Evolutionary conservation across 139 green algal species (phyloP).

Genomic region (Closterium sp.): DNA sequence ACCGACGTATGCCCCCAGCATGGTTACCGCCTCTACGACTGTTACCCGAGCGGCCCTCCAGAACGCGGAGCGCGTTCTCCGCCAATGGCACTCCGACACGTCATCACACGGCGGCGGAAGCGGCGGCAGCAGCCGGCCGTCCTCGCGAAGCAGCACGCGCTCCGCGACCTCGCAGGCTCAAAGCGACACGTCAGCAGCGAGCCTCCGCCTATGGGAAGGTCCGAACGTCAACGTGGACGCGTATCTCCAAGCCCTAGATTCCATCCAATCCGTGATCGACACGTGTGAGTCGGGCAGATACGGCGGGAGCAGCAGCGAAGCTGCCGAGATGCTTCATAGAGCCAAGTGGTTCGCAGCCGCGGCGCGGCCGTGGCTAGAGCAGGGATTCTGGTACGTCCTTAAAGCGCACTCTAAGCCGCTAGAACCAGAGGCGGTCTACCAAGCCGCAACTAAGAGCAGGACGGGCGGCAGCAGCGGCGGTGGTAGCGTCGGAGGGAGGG

Average conservation of each 20-base stretch:
- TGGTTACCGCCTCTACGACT: neutral
- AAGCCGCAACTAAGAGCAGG: neutral
- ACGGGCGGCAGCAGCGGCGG: neutral
- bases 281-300: neutral
- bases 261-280: slow-evolving; percentile 1
- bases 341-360: neutral
- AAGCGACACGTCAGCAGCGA: neutral
- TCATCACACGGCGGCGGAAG: neutral
- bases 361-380: slow-evolving; percentile 5
- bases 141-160: neutral
- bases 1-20: neutral
- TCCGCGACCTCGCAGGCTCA: neutral
- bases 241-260: slow-evolving; percentile 13
- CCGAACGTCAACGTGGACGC: slow-evolving; percentile 4
- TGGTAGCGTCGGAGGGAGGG: no score
- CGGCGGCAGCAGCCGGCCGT: neutral
- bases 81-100: neutral
- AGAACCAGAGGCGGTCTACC: slow-evolving; percentile 1
- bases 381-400: slow-evolving; percentile 24
- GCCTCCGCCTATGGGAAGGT: slow-evolving; percentile 18
- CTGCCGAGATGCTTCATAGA: slow-evolving; percentile 8
- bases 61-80: neutral
- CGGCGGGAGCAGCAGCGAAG: neutral
- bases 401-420: neutral
- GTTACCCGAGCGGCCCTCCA: neutral